Base-by-base conservation (phyloP, 1,284 basidiomycete genomes). In the Schizopora paradoxa region DNA sequence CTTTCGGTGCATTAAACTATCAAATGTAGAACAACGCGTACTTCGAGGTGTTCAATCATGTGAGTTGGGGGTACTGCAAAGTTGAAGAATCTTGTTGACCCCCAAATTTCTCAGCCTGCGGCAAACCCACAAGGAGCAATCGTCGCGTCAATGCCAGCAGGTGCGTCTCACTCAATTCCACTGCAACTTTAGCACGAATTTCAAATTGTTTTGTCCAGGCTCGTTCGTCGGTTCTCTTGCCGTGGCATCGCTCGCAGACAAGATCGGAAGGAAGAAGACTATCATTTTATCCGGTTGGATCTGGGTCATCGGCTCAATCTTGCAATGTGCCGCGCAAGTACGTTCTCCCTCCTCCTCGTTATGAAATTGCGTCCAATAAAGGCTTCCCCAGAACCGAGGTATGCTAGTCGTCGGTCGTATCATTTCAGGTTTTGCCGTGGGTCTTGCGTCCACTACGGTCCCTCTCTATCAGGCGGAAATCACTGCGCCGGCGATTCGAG, bases 401-500 rank as follows among this genome's bases (percentile, higher is more conserved):
- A 81, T 81, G 76, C 71, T 86, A 43, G 75, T 82, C 21, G 76
- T 69, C 13, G 85, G 84, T 23, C 79, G 85, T 61, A 66, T 85
- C 54, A 71, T 84, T 48, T 69, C 73, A 18, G 81, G 82, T 22
- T 47, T 81, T 35, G 73, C 77, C 1, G 73, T 81, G 43, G 79
- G 80, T 47, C 65, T 82, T 18, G 64, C 75, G 19, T 78, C 75
- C 40, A 67, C 73, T 18, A 70, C 80, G 23, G 79, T 85, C 1
- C 82, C 82, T 5, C 70, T 85, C 51, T 86, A 86, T 59, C 85
- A 87, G 61, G 79, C 81, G 28, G 85, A 86, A 63, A 77, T 86
- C 52, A 78, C 79, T 28, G 73, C 75, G 4, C 82, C 82, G 18
- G 61, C 70, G 14, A 82, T 87, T 56, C 82, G 86, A 56, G 86